phyloP scores from a whole-genome alignment of 345 rosid genomes.

The Geranium brycei region DNA sequence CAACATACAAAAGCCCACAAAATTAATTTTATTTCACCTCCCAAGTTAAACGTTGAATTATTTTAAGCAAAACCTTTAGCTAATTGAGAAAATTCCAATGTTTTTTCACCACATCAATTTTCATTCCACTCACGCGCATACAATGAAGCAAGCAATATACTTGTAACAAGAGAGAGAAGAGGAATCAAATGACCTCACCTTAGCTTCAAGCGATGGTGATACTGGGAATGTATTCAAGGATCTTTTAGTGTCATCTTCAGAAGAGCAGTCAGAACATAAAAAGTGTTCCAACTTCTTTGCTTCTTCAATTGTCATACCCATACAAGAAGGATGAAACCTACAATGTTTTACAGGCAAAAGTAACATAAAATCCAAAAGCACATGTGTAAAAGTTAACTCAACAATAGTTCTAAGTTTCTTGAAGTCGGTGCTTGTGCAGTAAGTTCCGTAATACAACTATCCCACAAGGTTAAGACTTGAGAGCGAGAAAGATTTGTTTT shows the following conservation, averaged over 20 bases:
- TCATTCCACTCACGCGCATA: no score
- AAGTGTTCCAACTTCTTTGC: constrained; percentile 70
- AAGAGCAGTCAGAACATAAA: constrained; percentile 56
- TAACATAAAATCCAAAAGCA: background rate
- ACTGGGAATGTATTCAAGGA: constrained; percentile 32
- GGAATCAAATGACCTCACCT: constrained; percentile 25
- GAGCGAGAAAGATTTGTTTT: no score
- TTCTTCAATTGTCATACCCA: constrained; percentile 75
- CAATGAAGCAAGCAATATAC: no score
- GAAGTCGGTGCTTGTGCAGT: no score
- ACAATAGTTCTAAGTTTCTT: background rate
- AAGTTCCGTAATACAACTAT: no score
- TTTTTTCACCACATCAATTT: no score
- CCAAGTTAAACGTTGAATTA: no score
- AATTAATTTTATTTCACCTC: no score
- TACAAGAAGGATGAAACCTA: constrained; percentile 85
- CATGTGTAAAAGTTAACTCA: background rate
- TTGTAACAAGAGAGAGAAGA: background rate
- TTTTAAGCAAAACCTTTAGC: no score
- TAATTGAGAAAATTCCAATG: no score
- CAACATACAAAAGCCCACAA: no score
- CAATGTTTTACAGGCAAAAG: constrained; percentile 10
- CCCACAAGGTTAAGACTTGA: background rate
- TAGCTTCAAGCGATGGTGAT: constrained; percentile 43
- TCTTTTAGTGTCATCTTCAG: constrained; percentile 51